Conservation (phyloP, 2,329 filamentous ascomycete genomes). For the Cercospora nicotianae region DNA sequence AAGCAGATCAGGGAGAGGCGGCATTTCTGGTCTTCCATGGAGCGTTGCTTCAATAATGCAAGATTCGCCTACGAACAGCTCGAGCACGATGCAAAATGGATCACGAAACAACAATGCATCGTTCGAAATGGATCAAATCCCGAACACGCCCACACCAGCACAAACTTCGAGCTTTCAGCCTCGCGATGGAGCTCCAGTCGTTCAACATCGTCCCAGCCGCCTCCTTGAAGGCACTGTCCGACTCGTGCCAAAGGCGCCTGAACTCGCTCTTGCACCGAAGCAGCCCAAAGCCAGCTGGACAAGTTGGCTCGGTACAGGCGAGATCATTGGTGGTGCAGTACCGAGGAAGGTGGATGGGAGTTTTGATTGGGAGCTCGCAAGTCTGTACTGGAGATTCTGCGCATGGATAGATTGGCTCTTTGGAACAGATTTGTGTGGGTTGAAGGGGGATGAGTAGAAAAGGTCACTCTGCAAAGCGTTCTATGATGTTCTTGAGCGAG, state of each 20-base stretch:
- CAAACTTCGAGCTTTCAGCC: constrained; percentile 9
- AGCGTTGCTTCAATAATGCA: constrained; percentile 4
- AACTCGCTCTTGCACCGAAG: constrained; percentile 51
- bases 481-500: not conserved
- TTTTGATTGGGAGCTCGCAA: constrained; percentile 71
- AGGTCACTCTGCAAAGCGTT: not conserved
- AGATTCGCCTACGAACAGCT: constrained; percentile 16
- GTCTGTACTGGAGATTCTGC: constrained; percentile 62
- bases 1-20: constrained; percentile 2
- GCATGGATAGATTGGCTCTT: constrained; percentile 56
- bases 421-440: constrained; percentile 62
- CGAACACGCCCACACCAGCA: constrained; percentile 10
- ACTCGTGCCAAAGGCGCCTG: constrained; percentile 31
- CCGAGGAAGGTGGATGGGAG: constrained; percentile 70
- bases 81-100: constrained; percentile 7
- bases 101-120: not conserved
- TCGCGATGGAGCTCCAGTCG: not conserved
- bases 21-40: constrained; percentile 14
- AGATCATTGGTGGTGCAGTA: constrained; percentile 73
- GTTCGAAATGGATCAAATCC: not conserved
- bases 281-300: constrained; percentile 39
- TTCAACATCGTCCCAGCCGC: constrained; percentile 8
- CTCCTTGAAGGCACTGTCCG: constrained; percentile 13
- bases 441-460: constrained; percentile 48
- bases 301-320: constrained; percentile 45